Conservation (phyloP, 805 yeast species). For the Candida sithepensis region DNA sequence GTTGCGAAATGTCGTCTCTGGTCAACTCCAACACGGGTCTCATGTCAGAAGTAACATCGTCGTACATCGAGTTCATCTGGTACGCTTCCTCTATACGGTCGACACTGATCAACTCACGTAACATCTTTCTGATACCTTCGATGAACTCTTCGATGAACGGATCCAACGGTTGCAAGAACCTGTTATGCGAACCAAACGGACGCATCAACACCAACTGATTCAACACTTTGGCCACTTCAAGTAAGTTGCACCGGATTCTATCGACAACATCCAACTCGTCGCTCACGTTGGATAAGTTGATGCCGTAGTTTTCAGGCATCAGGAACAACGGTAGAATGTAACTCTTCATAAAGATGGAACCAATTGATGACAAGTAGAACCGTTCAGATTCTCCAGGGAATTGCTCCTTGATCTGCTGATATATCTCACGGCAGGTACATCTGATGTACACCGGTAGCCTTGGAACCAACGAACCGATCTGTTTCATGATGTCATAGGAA, state of each 20-base stretch:
- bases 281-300: conserved; percentile 26
- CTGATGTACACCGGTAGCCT: conserved; percentile 55
- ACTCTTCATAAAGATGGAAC: conserved; percentile 56
- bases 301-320: conserved; percentile 56
- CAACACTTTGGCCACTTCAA: conserved; percentile 53
- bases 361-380: conserved; percentile 62
- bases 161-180: conserved; percentile 75
- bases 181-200: conserved; percentile 58
- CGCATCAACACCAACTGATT: conserved; percentile 65
- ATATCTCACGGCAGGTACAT: conserved; percentile 46
- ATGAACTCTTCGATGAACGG: conserved; percentile 57
- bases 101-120: conserved; percentile 48
- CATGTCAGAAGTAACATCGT: conserved; percentile 54
- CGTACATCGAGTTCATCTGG: conserved; percentile 54
- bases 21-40: conserved; percentile 44
- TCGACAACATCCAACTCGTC: conserved; percentile 23
- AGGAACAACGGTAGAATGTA: conserved; percentile 46
- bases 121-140: conserved; percentile 42
- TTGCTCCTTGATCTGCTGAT: conserved; percentile 27
- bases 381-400: conserved; percentile 60
- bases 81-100: conserved; percentile 57
- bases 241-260: conserved; percentile 45
- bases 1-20: conserved; percentile 40
- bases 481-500: conserved; percentile 55
- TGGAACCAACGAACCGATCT: conserved; percentile 39